These are phyloP conservation scores for Musa troglodytarum DNA, from an alignment of 176 grass and related monocot genomes.

Conservation along the genomic window DNA sequence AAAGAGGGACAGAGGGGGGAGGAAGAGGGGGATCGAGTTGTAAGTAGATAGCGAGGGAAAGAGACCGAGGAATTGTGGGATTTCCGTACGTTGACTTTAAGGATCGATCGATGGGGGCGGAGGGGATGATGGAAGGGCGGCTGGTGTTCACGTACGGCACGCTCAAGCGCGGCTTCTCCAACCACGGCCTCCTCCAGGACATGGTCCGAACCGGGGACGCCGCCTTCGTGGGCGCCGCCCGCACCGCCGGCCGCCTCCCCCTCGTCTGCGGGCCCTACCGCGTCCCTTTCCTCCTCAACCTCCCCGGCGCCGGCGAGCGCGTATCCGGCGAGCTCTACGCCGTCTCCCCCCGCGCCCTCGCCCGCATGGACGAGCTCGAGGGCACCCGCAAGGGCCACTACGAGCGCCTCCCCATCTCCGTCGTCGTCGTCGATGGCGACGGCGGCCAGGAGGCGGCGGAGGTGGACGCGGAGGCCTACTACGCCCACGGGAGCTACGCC, in stretches of 20 bases:
- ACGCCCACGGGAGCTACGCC: constrained; percentile 60
- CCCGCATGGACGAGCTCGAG: constrained; percentile 66
- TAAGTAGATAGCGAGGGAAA: too few species aligned
- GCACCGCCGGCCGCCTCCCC: constrained; percentile 34
- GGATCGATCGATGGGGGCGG: background rate
- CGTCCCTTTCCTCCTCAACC: constrained; percentile 91
- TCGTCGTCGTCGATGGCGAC: constrained; percentile 18
- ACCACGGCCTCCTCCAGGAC: constrained; percentile 63
- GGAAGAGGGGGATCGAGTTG: too few species aligned
- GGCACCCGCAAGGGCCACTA: constrained; percentile 59
- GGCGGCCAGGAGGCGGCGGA: background rate
- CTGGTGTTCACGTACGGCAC: constrained; percentile 96
- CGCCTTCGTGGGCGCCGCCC: constrained; percentile 31
- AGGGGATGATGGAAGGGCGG: background rate
- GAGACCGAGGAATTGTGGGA: too few species aligned
- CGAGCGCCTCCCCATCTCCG: constrained; percentile 55
- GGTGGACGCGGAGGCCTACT: constrained; percentile 56
- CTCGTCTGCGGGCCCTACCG: constrained; percentile 94
- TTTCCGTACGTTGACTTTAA: too few species aligned
- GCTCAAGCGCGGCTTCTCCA: constrained; percentile 82
- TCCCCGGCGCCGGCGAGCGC: constrained; percentile 35
- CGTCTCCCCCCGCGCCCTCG: constrained; percentile 41
- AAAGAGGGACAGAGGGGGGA: too few species aligned
- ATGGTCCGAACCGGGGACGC: constrained; percentile 42
- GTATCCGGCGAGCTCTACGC: constrained; percentile 65